These are phyloP conservation scores for Pythium plurisporium DNA, from an alignment of 352 stramenopile species.

Conservation along the genomic window DNA sequence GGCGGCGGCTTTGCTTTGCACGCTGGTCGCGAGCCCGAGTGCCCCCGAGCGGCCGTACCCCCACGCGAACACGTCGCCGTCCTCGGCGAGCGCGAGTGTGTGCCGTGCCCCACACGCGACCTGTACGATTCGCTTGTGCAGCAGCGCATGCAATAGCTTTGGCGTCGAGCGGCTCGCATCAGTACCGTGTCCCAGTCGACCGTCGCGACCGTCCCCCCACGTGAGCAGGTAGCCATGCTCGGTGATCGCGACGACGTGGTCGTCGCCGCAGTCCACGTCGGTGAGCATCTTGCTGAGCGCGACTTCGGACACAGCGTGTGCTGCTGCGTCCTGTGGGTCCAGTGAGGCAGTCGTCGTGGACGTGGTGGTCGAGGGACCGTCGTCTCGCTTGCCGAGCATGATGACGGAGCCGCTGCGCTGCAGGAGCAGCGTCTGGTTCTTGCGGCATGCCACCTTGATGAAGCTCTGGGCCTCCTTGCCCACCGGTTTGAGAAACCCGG, in stretches of 20 bases:
- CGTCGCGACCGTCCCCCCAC: constrained; percentile 56
- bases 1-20: constrained; percentile 24
- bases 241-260: constrained; percentile 53
- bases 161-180: constrained; percentile 9
- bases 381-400: constrained; percentile 31
- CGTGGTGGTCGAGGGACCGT: too few relatives aligned
- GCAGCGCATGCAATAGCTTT: constrained; percentile 34
- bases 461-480: constrained; percentile 23
- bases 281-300: constrained; percentile 53
- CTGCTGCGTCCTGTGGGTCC: too few relatives aligned
- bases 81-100: constrained; percentile 51
- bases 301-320: constrained; percentile 15
- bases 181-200: constrained; percentile 29
- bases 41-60: constrained; percentile 46
- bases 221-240: constrained; percentile 72
- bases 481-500: background rate
- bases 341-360: too few relatives aligned
- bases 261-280: constrained; percentile 53
- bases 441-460: constrained; percentile 36
- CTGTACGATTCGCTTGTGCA: constrained; percentile 58
- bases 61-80: constrained; percentile 67
- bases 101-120: constrained; percentile 61
- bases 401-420: constrained; percentile 41
- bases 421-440: constrained; percentile 39
- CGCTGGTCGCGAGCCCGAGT: constrained; percentile 44